Percentiles rank a stretch among this genome's conserved stretches.
These are phyloP conservation scores for Iodosphaeria phyllophila DNA, from an alignment of 2,329 filamentous ascomycete genomes.

Conservation along the genomic window DNA sequence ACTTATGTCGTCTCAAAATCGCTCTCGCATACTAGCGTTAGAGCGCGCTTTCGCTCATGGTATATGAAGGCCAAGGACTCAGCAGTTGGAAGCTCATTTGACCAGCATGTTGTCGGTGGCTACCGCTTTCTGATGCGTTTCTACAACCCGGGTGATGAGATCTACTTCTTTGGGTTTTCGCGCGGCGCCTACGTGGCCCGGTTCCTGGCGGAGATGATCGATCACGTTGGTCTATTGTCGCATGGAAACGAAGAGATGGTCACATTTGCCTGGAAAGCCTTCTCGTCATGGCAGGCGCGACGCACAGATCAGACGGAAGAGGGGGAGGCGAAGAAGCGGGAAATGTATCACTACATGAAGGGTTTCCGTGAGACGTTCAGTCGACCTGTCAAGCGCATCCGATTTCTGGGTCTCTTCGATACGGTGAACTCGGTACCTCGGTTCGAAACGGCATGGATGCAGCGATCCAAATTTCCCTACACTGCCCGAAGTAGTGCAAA, in stretches of 20 bases:
- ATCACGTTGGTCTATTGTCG: conserved; percentile 61
- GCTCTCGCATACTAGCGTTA: conserved; percentile 34
- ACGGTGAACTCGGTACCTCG: conserved; percentile 65
- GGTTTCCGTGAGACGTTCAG: conserved; percentile 69
- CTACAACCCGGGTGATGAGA: conserved; percentile 43
- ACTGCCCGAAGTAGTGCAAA: conserved; percentile 36
- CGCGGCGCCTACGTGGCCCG: conserved; percentile 56
- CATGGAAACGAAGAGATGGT: conserved; percentile 78
- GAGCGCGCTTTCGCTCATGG: conserved; percentile 43
- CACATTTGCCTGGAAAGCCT: conserved; percentile 68
- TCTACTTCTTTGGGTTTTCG: conserved; percentile 59
- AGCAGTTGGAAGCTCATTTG: conserved; percentile 63
- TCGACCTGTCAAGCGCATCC: conserved; percentile 52
- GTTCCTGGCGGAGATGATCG: conserved; percentile 69
- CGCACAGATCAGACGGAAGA: conserved; percentile 23
- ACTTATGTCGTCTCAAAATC: conserved; percentile 48
- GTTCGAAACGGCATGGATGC: conserved; percentile 64
- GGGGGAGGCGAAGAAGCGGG: conserved; percentile 28
- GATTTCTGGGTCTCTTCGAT: conserved; percentile 65
- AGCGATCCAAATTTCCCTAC: conserved; percentile 59
- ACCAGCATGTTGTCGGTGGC: conserved; percentile 65
- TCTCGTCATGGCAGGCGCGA: conserved; percentile 53
- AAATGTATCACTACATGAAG: conserved; percentile 58
- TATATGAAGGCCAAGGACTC: conserved; percentile 61
- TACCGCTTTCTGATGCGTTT: conserved; percentile 66